phyloP scores from a whole-genome alignment of 2,329 filamentous ascomycete genomes.

The Xylariaceae sp. region DNA sequence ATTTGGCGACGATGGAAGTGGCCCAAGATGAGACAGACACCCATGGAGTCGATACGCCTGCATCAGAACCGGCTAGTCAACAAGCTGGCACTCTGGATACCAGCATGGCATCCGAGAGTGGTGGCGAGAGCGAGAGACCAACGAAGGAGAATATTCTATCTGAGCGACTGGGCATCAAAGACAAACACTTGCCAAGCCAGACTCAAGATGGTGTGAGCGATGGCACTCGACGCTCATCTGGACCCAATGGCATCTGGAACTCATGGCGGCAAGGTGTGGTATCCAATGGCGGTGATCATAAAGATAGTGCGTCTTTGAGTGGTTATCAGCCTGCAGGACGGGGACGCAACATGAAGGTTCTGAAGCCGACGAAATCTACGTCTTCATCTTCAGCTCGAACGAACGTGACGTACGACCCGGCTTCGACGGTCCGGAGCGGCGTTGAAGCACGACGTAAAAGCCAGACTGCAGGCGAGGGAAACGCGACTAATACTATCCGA shows the following conservation, averaged over 20 bases:
- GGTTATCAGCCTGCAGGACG: slow-evolving; percentile 66
- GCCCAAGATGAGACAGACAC: slow-evolving; percentile 29
- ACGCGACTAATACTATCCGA: slow-evolving; percentile 34
- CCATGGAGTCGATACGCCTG: slow-evolving; percentile 36
- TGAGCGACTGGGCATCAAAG: slow-evolving; percentile 28
- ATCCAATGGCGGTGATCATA: slow-evolving; percentile 47
- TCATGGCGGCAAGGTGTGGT: slow-evolving; percentile 61
- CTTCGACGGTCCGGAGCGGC: slow-evolving; percentile 40
- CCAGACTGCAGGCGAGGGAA: slow-evolving; percentile 36
- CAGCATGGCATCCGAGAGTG: slow-evolving; percentile 40
- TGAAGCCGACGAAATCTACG: slow-evolving; percentile 68
- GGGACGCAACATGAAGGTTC: slow-evolving; percentile 77
- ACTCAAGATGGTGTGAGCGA: slow-evolving; percentile 25
- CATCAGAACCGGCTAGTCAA: slow-evolving; percentile 34
- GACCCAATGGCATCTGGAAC: slow-evolving; percentile 58
- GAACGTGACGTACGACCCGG: slow-evolving; percentile 49
- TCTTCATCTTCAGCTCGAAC: slow-evolving; percentile 48
- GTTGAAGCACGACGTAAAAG: slow-evolving; percentile 52
- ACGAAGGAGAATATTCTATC: slow-evolving; percentile 25
- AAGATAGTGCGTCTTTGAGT: slow-evolving; percentile 51
- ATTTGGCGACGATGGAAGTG: slow-evolving; percentile 26
- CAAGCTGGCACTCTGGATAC: slow-evolving; percentile 27
- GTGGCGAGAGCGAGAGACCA: slow-evolving; percentile 40
- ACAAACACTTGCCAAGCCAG: slow-evolving; percentile 27
- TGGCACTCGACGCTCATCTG: slow-evolving; percentile 28